Evolutionary conservation across 257 asterid genomes (phyloP).

Genomic region (Nicotiana attenuata): DNA sequence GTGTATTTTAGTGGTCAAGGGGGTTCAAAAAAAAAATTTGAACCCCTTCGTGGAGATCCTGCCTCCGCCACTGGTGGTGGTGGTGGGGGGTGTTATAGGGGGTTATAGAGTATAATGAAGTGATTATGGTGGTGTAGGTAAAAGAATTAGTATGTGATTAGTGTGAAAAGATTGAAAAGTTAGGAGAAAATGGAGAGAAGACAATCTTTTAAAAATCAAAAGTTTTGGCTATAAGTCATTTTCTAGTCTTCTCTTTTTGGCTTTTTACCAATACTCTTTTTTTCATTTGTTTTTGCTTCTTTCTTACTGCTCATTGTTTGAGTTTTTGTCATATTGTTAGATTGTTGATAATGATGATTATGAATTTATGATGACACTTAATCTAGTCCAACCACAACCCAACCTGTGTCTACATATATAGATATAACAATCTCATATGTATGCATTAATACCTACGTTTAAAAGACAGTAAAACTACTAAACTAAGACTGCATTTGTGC

Average conservation of each 20-base stretch:
- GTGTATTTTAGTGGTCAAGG: too few species aligned
- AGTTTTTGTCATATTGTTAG: background rate
- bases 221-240: background rate
- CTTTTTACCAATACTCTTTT: background rate
- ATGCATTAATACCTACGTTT: background rate
- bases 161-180: constrained; percentile 10
- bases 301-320: constrained; percentile 1
- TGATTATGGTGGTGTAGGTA: background rate
- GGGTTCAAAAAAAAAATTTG: too few species aligned
- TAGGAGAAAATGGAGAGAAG: background rate
- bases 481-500: background rate
- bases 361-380: background rate
- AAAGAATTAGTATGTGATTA: background rate
- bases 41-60: too few species aligned
- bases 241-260: constrained; percentile 2
- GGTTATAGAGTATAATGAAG: background rate
- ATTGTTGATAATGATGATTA: constrained; percentile 7
- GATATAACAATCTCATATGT: background rate
- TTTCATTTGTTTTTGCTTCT: constrained; percentile 1
- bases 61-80: too few species aligned
- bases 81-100: background rate
- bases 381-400: background rate
- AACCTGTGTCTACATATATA: background rate
- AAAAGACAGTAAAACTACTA: background rate
- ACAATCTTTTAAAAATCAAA: background rate